Evolutionary conservation across 139 green algal species (phyloP).

Genomic region (Closterium sp.): DNA sequence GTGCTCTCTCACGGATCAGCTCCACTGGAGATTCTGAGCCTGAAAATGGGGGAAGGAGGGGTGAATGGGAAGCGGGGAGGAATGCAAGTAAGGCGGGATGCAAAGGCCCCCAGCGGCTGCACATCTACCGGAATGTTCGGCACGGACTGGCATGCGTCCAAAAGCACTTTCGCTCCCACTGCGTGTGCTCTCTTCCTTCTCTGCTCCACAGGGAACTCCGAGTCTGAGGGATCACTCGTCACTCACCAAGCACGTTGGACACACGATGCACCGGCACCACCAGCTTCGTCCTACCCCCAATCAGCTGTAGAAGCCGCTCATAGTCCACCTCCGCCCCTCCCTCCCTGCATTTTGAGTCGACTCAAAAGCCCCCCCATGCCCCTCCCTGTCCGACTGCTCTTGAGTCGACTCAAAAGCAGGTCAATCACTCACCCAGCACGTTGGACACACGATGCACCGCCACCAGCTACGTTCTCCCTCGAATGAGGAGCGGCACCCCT

Average conservation of each 20-base stretch:
- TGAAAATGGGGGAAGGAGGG: background rate
- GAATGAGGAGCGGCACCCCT: constrained; percentile 44
- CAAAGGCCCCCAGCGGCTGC: constrained; percentile 45
- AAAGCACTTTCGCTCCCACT: constrained; percentile 78
- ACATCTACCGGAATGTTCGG: constrained; percentile 95
- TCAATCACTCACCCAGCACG: constrained; percentile 77
- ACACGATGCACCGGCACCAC: too few species aligned
- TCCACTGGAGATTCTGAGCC: background rate
- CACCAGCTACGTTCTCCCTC: constrained; percentile 72
- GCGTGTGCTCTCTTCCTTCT: background rate
- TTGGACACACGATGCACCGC: constrained; percentile 95
- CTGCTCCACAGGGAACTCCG: background rate
- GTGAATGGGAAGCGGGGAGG: background rate
- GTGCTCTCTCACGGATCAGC: background rate
- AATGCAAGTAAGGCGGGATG: too few species aligned
- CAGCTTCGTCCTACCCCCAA: too few species aligned
- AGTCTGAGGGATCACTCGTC: too few species aligned
- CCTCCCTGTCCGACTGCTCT: too few species aligned
- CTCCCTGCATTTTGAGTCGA: too few species aligned
- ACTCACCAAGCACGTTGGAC: too few species aligned
- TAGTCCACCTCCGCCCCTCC: too few species aligned
- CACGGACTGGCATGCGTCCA: constrained; percentile 96
- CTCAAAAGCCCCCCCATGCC: too few species aligned
- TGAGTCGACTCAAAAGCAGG: background rate
- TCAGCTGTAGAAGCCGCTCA: too few species aligned